Evolutionary conservation across 768 basidiomycete species (phyloP), one percentile per base, ranked within the genome.

Genomic region (Leccinum olivaceopallidum): DNA sequence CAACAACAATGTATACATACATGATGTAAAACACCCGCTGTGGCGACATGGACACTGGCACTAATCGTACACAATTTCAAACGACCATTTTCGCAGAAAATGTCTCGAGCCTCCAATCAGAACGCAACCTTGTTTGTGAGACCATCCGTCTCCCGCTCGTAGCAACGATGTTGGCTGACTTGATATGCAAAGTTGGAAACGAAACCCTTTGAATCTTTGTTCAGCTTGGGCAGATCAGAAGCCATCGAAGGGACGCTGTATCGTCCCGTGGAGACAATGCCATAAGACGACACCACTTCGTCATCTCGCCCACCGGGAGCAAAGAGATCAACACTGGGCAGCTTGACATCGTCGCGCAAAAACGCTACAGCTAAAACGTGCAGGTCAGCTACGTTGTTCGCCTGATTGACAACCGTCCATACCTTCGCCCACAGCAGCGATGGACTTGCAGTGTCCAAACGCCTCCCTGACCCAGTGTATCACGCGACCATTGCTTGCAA

Each of bases 381-480:
- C 18, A 3, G 28, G 30, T 66, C 39, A 67, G 57, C 3, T 28
- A 34, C 18, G n/a, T 39, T 10, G 5, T 52, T 52, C 13, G 42
- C 22, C 36, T 18, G 2, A 24, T 22, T 7, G 42, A 26, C 6
- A 30, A 44, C 7, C 4, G 39, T 18, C 20, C 63, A 14, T 22
- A 59, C 87, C 87, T 70, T 85, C 81, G 10, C 92, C 94, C 51
- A 88, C 78, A 1, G 86, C 92, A 3, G 85, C 90, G 59, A 96
- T 90, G 18, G 88, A 72, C 77, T 95, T 95, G 75, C 85, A 88
- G 73, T 95, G 94, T 22, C 89, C 89, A 74, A 90, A 95, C 3
- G 91, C 87, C 74, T 95, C 93, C 50, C 90, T 83, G 4, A 90
- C 82, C 80, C 88, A 93, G 70, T 95, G 91, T n/a, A 92, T 75